Percentiles rank a stretch among this genome's conserved stretches.
Conservation (phyloP, 257 asterid species). For the Buddleja alternifolia region DNA sequence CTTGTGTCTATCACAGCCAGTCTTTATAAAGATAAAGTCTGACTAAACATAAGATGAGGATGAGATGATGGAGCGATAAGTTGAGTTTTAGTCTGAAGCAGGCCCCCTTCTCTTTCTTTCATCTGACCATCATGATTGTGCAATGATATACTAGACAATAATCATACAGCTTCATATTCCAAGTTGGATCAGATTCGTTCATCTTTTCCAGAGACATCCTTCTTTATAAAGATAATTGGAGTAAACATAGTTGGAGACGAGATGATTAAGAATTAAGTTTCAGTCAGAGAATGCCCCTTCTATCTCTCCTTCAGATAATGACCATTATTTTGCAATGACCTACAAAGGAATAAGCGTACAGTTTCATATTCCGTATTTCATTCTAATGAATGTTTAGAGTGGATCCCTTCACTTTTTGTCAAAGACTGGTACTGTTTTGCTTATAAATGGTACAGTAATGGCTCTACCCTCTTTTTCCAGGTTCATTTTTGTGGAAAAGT, state of each 20-base stretch:
- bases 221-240: slow-evolving; percentile 4
- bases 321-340: slow-evolving; percentile 24
- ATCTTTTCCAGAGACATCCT: background rate
- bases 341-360: background rate
- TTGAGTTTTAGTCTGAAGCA: slow-evolving; percentile 7
- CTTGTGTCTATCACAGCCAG: slow-evolving; percentile 1
- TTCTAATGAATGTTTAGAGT: background rate
- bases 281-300: background rate
- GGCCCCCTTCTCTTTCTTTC: slow-evolving; percentile 6
- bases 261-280: slow-evolving; percentile 16
- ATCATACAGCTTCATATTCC: background rate
- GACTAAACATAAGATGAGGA: slow-evolving; percentile 1
- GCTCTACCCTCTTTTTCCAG: slow-evolving; percentile 46
- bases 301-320: slow-evolving; percentile 20
- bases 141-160: background rate
- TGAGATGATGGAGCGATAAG: slow-evolving; percentile 12
- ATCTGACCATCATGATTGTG: slow-evolving; percentile 29
- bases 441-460: background rate
- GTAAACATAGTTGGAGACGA: slow-evolving; percentile 7
- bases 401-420: background rate
- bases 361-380: background rate
- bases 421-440: background rate
- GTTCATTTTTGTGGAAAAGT: slow-evolving; percentile 80
- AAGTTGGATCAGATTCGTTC: background rate
- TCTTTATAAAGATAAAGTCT: slow-evolving; percentile 10